phyloP scores from a whole-genome alignment of 345 rosid species.

The Leavenworthia alabamica region DNA sequence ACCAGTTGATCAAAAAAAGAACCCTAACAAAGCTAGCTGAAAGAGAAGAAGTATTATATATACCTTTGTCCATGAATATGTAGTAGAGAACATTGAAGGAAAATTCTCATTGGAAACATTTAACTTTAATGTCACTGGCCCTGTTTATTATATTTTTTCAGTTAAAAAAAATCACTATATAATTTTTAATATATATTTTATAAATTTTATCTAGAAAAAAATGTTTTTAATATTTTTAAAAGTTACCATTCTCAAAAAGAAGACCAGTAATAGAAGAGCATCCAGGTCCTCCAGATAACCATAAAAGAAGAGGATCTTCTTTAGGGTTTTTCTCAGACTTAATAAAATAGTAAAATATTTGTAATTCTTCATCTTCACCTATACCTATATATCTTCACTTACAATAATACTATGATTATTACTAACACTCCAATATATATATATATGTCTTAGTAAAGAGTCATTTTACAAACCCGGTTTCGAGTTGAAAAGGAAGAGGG shows the following conservation, averaged over 20 bases:
- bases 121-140: no score
- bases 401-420: background rate
- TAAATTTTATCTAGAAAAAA: no score
- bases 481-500: conserved; percentile 44
- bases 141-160: no score
- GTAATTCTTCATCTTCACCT: conserved; percentile 19
- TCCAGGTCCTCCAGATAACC: conserved; percentile 38
- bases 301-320: conserved; percentile 32
- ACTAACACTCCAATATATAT: background rate
- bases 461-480: conserved; percentile 38
- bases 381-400: conserved; percentile 24
- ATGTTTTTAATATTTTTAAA: background rate
- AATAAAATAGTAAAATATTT: conserved; percentile 28
- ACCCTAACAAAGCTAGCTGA: no score
- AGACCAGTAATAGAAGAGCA: conserved; percentile 26
- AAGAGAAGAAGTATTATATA: no score
- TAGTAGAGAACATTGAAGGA: no score
- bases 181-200: no score
- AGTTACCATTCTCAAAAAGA: conserved; percentile 21
- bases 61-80: no score
- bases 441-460: background rate
- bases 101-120: no score
- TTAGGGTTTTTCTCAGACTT: conserved; percentile 30
- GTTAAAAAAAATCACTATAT: no score
- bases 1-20: no score